Evolutionary conservation across 1,139 yeast species (phyloP).

Genomic region (Lodderomyces oxycetoniae): DNA sequence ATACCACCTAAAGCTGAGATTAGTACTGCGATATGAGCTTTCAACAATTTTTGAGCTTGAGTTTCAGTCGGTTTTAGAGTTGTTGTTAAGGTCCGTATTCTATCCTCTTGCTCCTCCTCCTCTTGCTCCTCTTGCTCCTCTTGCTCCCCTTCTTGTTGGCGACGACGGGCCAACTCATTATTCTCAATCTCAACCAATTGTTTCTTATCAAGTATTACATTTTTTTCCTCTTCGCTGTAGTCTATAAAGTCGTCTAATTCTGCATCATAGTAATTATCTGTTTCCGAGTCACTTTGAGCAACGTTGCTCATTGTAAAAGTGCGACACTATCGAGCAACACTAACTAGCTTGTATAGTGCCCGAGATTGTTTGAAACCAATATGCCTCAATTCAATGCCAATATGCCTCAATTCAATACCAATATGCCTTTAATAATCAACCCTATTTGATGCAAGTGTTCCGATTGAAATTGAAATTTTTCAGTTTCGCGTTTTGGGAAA

Average conservation of each 20-base stretch:
- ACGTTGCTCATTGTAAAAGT: too few species aligned
- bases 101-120: slow-evolving; percentile 21
- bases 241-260: slow-evolving; percentile 12
- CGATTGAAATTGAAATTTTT: too few species aligned
- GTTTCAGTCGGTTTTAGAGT: slow-evolving; percentile 34
- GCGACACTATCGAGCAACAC: too few species aligned
- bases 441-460: too few species aligned
- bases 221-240: slow-evolving; percentile 11
- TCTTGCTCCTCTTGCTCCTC: slow-evolving; percentile 9
- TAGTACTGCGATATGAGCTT: slow-evolving; percentile 65
- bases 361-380: background rate
- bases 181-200: background rate
- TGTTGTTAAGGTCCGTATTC: slow-evolving; percentile 27
- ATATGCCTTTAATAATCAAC: too few species aligned
- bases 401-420: too few species aligned
- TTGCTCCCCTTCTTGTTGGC: slow-evolving; percentile 3
- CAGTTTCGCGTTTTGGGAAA: too few species aligned
- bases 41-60: slow-evolving; percentile 43
- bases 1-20: slow-evolving; percentile 82
- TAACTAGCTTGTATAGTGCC: background rate
- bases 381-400: too few species aligned
- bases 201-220: background rate
- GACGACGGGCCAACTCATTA: background rate
- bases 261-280: slow-evolving; percentile 15
- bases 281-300: slow-evolving; percentile 9